Evolutionary conservation across 257 asterid species (phyloP), one percentile per base, ranked within the genome.

Genomic region (Phtheirospermum japonicum): DNA sequence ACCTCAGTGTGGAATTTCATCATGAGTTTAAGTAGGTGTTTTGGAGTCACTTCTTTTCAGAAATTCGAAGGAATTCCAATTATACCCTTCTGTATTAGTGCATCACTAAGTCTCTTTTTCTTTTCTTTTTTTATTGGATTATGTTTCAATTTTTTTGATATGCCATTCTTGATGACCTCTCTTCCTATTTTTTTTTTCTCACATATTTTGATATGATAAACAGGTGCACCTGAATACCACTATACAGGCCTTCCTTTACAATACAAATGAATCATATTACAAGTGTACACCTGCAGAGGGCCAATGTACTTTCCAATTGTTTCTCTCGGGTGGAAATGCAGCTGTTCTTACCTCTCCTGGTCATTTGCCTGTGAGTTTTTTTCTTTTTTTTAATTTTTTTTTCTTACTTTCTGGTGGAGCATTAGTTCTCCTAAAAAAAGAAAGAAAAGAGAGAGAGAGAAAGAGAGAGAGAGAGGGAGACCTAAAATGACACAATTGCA

Each of bases 301-400:
- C 62, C 65, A 71, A 52, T 90, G 96, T 68, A 73, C 67, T 64
- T 68, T 90, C 67, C 61, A 59, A 54, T 66, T 90, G 66, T 48
- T 43, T 48, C 57, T 81, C 55, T 40, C 65, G 32, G 66, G 82
- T 34, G 73, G 72, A 71, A 82, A 78, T 78, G 72, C 72, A 69
- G 96, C 87, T 72, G 80, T 85, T 76, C 76, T 90, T 69, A 78
- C 90, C 48, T 66, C 91, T 70, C 95, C 95, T 63, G 73, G 78
- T 59, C 77, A 76, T 63, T 59, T 58, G 45, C 77, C 72, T 69
- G 98, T 90, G 77, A 82, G 96, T 76, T 46, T 45, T 64, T 57
- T 45, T 20, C 43, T 19, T 55, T 4, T 36, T 1, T 6, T 9
- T 4, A 23, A n/a, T n/a, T n/a, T n/a, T n/a, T n/a, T n/a, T n/a